Percentiles rank a stretch among this genome's conserved stretches.
phyloP scores from a whole-genome alignment of 139 green algal genomes.

The Zygnema cylindricum region DNA sequence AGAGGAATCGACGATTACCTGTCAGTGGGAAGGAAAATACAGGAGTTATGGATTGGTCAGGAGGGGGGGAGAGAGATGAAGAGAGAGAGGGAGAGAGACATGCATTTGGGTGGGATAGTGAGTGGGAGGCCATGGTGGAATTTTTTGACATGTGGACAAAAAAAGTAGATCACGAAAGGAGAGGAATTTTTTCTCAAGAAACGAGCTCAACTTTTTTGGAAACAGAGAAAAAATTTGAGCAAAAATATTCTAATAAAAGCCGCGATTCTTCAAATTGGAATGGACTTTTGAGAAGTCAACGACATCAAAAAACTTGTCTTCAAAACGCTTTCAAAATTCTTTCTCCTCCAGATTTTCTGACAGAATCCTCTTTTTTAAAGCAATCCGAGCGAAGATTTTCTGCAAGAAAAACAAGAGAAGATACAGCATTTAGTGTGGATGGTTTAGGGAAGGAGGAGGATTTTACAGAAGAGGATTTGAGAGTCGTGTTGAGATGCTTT shows the following conservation, averaged over 20 bases:
- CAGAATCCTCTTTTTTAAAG: too few species aligned
- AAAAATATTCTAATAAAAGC: not conserved
- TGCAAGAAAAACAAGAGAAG: too few species aligned
- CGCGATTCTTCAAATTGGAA: constrained; percentile 6
- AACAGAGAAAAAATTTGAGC: not conserved
- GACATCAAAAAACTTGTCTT: not conserved
- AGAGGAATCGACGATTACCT: too few species aligned
- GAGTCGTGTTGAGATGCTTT: constrained; percentile 24
- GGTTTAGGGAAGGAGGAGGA: constrained; percentile 15
- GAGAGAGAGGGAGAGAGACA: not conserved
- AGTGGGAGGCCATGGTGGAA: not conserved
- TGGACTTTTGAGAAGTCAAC: not conserved
- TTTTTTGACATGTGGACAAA: not conserved
- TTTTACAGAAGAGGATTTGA: not conserved
- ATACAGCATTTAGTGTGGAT: not conserved
- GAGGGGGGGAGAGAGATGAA: not conserved
- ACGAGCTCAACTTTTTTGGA: not conserved
- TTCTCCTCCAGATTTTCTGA: not conserved
- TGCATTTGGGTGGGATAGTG: not conserved
- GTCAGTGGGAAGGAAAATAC: too few species aligned
- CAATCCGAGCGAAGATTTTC: too few species aligned
- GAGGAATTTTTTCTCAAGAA: not conserved
- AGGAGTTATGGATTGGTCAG: too few species aligned
- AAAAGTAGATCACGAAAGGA: not conserved
- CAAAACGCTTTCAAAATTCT: not conserved